These are phyloP conservation scores for Pyrus hybrid DNA, from an alignment of 331 rosid genomes.

Conservation along the genomic window DNA sequence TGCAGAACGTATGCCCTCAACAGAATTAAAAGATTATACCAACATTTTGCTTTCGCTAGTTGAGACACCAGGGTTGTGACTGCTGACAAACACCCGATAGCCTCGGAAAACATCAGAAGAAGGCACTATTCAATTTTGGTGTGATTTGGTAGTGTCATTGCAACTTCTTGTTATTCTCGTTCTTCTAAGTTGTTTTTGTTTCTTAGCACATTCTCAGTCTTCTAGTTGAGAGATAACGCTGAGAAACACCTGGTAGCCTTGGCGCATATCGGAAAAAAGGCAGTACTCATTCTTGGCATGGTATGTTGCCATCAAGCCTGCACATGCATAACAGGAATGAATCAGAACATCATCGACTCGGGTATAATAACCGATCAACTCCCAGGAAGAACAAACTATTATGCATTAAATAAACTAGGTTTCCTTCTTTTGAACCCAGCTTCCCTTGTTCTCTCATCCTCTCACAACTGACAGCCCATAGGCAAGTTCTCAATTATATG, in stretches of 20 bases:
- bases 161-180: neutral
- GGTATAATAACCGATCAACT: neutral
- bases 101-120: neutral
- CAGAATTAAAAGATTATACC: too few species aligned
- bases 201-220: conserved; percentile 27
- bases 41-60: neutral
- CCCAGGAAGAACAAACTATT: neutral
- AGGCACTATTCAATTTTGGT: neutral
- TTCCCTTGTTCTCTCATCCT: neutral
- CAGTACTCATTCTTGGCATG: conserved; percentile 95
- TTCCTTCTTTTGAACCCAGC: neutral
- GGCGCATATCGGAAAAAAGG: conserved; percentile 69
- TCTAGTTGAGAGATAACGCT: conserved; percentile 68
- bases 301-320: conserved; percentile 86
- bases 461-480: neutral
- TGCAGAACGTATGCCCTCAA: too few species aligned
- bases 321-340: conserved; percentile 10
- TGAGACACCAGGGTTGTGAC: neutral
- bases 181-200: neutral
- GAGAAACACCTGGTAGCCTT: conserved; percentile 69
- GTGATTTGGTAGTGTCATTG: neutral
- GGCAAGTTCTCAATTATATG: neutral
- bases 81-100: neutral
- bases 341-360: conserved; percentile 4
- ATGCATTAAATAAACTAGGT: neutral